Evolutionary conservation across 768 basidiomycete genomes (phyloP), one percentile per base, ranked within the genome.

Genomic region (Leccinum disarticulatum): DNA sequence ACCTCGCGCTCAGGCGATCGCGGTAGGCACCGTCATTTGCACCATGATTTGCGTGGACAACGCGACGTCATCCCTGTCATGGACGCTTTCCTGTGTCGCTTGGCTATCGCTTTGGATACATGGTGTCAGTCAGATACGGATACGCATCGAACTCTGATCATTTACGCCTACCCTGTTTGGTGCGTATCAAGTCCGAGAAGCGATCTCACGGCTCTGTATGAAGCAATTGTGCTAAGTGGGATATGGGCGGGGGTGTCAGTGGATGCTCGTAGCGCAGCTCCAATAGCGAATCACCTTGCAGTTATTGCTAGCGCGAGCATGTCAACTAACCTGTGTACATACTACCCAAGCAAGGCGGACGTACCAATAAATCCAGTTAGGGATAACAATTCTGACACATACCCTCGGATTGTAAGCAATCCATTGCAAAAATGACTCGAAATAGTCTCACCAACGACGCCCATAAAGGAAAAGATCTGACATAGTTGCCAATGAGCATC

Each of bases 91-190:
- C 38, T 41, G 38, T 17, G 38, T 41, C 17, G 38, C 17, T 41
- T 41, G 38, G 17, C 38, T 41, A 17, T n/a, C 17, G 17, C 38
- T 41, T 41, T 41, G 38, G 8, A 41, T 17, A 41, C 8, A 17
- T 41, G 17, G 38, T 7, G 17, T 41, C 38, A 41, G 38, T 41
- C 17, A 41, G 17, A 17, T 41, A 41, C 17, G 38, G 6, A 3
- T 96, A 10, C 6, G 5, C n/a, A 43, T 22, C 31, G 27, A 33
- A 48, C 46, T 4, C 5, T 15, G 13, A 17, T 17, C 17, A 17
- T 38, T n/a, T 9, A 15, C 13, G 8, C 2, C 13, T 15, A 68
- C 64, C 50, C 57, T 22, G 46, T 6, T 28, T 22, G 6, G 10
- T 43, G 10, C 8, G 48, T 1, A 33, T 17, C 56, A 43, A 63